Evolutionary conservation across 1,139 yeast genomes (phyloP), one percentile per base, ranked within the genome.

Genomic region (Geotrichum fermentans): DNA sequence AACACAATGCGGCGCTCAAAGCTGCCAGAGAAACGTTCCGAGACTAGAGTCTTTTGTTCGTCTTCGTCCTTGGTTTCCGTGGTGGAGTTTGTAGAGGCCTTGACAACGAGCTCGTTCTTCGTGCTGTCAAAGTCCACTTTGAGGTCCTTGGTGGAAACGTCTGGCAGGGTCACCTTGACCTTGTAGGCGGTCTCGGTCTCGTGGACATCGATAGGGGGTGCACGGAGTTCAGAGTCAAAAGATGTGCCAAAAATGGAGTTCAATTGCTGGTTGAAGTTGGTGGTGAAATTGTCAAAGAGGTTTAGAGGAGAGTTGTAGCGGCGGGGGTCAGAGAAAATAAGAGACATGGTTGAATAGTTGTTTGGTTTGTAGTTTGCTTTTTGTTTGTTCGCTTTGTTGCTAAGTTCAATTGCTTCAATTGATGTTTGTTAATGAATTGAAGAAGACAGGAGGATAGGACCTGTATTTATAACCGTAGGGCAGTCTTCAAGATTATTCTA

Each of bases 1-100:
- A 79, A 70, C 51, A 72, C 74, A 46, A 79, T 65, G 29, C 74
- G 68, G 62, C 83, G 73, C 58, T 77, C 79, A 59, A 79, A 76
- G 3, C 48, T 22, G 13, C 67, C 65, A 26, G 47, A 36, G 24
- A 37, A 43, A n/a, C 42, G 16, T 26, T 43, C 47, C 16, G 54
- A 49, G 66, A 30, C 14, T 21, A 28, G 21, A 34, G 14, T 29
- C 39, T 45, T 42, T 37, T 52, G 37, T 45, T 55, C 45, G 30
- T 42, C 32, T 4, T 55, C 53, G 34, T 49, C 45, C 14, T 22
- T 30, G 11, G 45, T 30, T 4, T 30, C 45, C 36, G 34, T 26
- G n/a, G n/a, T n/a, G n/a, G n/a, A n/a, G n/a, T n/a, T n/a, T n/a
- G n/a, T n/a, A 18, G 49, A 26, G 16, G 42, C 47, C 34, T 43